phyloP scores from a whole-genome alignment of 2,329 filamentous ascomycete species.

The Zymoseptoria tritici region DNA sequence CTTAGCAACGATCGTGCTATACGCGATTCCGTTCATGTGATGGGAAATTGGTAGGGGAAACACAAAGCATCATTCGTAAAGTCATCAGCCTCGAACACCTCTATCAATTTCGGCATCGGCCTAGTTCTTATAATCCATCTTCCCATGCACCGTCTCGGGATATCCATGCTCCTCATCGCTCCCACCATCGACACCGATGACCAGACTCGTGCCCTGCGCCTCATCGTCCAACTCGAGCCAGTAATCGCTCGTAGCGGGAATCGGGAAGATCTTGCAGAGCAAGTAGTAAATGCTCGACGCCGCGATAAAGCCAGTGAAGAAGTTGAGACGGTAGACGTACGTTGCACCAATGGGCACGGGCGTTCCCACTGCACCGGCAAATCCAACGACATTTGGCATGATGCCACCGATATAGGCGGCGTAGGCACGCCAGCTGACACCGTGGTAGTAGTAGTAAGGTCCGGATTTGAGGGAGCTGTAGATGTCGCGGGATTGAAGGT shows the following conservation, averaged over 20 bases:
- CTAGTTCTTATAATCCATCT: slow-evolving; percentile 3
- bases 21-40: not conserved
- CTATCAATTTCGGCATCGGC: not conserved
- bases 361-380: slow-evolving; percentile 69
- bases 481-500: slow-evolving; percentile 67
- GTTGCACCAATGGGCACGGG: slow-evolving; percentile 67
- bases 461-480: slow-evolving; percentile 62
- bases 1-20: not conserved
- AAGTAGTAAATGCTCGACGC: slow-evolving; percentile 59
- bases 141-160: slow-evolving; percentile 7
- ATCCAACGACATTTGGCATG: slow-evolving; percentile 84
- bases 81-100: not conserved
- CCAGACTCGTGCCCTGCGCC: slow-evolving; percentile 33
- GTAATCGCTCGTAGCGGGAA: slow-evolving; percentile 64
- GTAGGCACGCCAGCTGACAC: slow-evolving; percentile 79
- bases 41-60: not conserved
- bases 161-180: slow-evolving; percentile 9
- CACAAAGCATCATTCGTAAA: not conserved
- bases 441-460: slow-evolving; percentile 67
- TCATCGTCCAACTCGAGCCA: slow-evolving; percentile 73
- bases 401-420: slow-evolving; percentile 76
- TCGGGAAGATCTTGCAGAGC: slow-evolving; percentile 61
- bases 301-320: slow-evolving; percentile 76
- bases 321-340: slow-evolving; percentile 87
- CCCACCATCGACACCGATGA: slow-evolving; percentile 20